phyloP scores from a whole-genome alignment of 2,329 filamentous ascomycete genomes.

The Bipolaris bicolor region DNA sequence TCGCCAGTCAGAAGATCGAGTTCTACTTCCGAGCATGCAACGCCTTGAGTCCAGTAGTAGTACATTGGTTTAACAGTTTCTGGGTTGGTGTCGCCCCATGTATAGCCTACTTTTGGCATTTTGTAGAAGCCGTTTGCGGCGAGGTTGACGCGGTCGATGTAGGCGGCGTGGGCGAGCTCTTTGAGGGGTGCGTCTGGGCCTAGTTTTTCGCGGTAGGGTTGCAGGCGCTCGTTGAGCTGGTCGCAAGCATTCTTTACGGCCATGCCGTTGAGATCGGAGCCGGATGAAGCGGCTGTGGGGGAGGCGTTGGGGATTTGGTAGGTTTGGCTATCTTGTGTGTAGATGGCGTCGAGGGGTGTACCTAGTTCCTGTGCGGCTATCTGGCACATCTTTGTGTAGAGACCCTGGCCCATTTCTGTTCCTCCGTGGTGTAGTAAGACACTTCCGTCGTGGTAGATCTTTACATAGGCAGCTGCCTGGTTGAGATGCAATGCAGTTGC shows the following conservation, averaged over 20 bases:
- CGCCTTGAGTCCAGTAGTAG: slow-evolving; percentile 93
- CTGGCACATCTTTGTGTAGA: slow-evolving; percentile 96
- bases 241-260: slow-evolving; percentile 90
- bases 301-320: slow-evolving; percentile 88
- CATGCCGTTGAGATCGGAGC: slow-evolving; percentile 93
- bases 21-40: slow-evolving; percentile 86
- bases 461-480: slow-evolving; percentile 88
- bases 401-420: slow-evolving; percentile 95
- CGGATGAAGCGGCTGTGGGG: slow-evolving; percentile 88
- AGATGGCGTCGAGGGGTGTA: slow-evolving; percentile 81
- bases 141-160: slow-evolving; percentile 93
- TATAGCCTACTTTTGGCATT: slow-evolving; percentile 93
- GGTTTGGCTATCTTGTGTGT: slow-evolving; percentile 89
- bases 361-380: slow-evolving; percentile 87
- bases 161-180: slow-evolving; percentile 84
- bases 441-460: slow-evolving; percentile 94
- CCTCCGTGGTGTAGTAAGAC: slow-evolving; percentile 92
- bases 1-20: slow-evolving; percentile 90
- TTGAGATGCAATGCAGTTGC: slow-evolving; percentile 88
- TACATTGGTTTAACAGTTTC: slow-evolving; percentile 70
- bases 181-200: slow-evolving; percentile 80
- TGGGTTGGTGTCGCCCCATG: slow-evolving; percentile 66
- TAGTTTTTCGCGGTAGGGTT: slow-evolving; percentile 82
- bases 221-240: slow-evolving; percentile 84
- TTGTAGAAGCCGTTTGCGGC: slow-evolving; percentile 96